These are phyloP conservation scores for Trypanosoma brucei DNA, from an alignment of 208 protist genomes.

Conservation along the genomic window DNA sequence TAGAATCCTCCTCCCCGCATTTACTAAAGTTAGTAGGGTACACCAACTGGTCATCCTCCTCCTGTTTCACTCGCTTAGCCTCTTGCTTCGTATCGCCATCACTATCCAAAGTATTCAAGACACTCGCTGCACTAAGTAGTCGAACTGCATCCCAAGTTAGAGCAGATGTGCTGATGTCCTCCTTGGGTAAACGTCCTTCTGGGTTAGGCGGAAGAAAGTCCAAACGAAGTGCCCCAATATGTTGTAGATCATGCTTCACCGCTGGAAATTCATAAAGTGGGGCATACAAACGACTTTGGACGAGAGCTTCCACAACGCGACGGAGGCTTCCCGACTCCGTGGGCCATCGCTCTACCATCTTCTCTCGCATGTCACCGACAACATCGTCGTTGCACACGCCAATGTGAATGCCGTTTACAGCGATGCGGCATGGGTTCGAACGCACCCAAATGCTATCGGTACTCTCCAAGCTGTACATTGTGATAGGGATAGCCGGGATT, in stretches of 20 bases:
- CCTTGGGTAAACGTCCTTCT: neutral
- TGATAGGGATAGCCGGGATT: conserved; percentile 72
- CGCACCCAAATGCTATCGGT: conserved; percentile 55
- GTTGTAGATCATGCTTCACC: conserved; percentile 48
- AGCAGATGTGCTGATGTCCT: neutral
- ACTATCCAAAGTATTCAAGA: neutral
- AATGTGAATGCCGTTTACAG: conserved; percentile 76
- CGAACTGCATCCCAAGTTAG: conserved; percentile 14
- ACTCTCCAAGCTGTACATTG: conserved; percentile 72
- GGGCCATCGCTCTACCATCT: conserved; percentile 75
- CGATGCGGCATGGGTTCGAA: conserved; percentile 79
- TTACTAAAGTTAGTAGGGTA: neutral
- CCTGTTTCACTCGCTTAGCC: conserved; percentile 32
- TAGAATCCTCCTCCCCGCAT: neutral
- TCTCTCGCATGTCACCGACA: conserved; percentile 56
- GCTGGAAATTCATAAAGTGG: conserved; percentile 58
- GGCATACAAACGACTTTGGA: conserved; percentile 69
- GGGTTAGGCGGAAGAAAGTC: conserved; percentile 36
- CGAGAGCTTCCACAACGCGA: conserved; percentile 63
- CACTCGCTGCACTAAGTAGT: neutral
- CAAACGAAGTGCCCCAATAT: conserved; percentile 52
- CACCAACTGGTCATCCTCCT: conserved; percentile 7
- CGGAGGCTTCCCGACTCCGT: conserved; percentile 70
- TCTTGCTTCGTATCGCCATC: conserved; percentile 25
- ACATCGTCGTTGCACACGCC: conserved; percentile 84